Percentiles rank a stretch among this genome's conserved stretches.
Conservation (phyloP, 768 basidiomycete species). For the Inosperma sp. region DNA sequence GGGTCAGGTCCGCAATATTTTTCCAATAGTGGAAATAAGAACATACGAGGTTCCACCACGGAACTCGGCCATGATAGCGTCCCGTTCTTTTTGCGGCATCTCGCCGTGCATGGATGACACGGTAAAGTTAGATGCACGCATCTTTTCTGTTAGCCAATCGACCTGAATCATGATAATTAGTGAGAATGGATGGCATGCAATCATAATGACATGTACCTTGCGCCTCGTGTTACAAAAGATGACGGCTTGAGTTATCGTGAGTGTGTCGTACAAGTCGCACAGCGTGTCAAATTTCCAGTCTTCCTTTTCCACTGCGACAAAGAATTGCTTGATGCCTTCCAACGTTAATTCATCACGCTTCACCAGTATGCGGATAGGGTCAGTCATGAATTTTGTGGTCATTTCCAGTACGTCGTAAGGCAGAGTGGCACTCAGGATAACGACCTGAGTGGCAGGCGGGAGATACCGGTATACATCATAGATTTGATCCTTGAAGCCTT, state of each 20-base stretch:
- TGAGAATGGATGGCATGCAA: background rate
- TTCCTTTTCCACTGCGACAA: conserved; percentile 98
- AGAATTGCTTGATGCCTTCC: conserved; percentile 95
- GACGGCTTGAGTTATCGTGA: conserved; percentile 98
- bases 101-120: conserved; percentile 96
- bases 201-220: conserved; percentile 55
- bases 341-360: conserved; percentile 99
- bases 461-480: conserved; percentile 98
- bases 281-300: conserved; percentile 99
- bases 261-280: conserved; percentile 95
- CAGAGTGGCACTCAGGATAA: conserved; percentile 91
- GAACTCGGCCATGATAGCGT: conserved; percentile 97
- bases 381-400: conserved; percentile 99
- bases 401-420: conserved; percentile 98
- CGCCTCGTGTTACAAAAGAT: conserved; percentile 98
- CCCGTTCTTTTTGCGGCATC: conserved; percentile 93
- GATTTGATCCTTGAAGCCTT: conserved; percentile 99
- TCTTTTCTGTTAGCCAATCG: conserved; percentile 98
- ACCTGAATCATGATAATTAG: conserved; percentile 45
- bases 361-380: conserved; percentile 96
- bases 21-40: background rate
- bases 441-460: conserved; percentile 95
- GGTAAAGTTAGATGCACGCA: conserved; percentile 98
- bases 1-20: conserved; percentile 11
- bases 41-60: conserved; percentile 86